phyloP scores from a whole-genome alignment of 306 rosid species.

The Trichosanthes truncata region DNA sequence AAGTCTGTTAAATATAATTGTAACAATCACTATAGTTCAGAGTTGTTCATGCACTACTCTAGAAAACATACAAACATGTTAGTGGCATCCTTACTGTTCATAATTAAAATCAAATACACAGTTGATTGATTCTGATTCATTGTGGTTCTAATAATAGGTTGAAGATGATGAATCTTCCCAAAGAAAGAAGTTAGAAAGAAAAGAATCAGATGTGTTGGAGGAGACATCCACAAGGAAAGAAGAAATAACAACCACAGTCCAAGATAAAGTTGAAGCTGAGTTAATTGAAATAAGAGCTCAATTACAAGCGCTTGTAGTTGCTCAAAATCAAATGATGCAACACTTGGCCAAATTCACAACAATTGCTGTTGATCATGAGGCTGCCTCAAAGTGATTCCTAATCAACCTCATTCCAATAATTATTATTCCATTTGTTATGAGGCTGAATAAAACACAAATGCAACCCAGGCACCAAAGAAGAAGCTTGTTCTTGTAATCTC shows the following conservation, averaged over 20 bases:
- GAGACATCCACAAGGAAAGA: background rate
- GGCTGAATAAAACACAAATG: too few species aligned
- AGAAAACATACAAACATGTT: background rate
- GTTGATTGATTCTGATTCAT: background rate
- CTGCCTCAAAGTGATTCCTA: background rate
- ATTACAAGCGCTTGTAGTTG: background rate
- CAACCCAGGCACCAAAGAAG: too few species aligned
- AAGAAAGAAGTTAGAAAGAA: background rate
- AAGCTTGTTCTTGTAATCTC: too few species aligned
- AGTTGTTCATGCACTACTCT: background rate
- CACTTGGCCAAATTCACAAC: background rate
- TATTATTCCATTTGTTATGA: too few species aligned
- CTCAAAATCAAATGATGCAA: conserved; percentile 9
- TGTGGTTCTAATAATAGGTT: background rate
- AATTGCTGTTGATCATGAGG: background rate
- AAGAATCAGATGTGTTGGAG: background rate
- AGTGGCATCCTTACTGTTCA: background rate
- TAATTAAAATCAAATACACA: background rate
- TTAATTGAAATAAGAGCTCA: conserved; percentile 5
- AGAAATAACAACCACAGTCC: background rate
- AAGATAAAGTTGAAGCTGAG: background rate
- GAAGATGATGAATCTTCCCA: background rate
- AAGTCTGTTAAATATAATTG: background rate
- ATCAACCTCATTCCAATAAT: background rate
- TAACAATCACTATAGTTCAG: background rate